Evolutionary conservation across 108 stramenopile genomes (phyloP), one percentile per base, ranked within the genome.

Genomic region (Discostella pseudostelligera): DNA sequence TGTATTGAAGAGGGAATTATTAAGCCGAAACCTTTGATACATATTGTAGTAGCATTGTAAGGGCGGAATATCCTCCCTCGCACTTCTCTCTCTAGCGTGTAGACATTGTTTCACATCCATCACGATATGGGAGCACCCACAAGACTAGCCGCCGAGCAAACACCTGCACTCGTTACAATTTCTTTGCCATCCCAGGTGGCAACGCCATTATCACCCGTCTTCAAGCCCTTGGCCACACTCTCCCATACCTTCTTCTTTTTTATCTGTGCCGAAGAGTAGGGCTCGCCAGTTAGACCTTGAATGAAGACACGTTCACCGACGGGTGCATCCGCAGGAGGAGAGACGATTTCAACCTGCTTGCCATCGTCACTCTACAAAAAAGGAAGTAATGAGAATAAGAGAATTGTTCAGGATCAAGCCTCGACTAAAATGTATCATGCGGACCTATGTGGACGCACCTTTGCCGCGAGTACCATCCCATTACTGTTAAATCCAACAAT

Each of bases 401-500:
- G n/a, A n/a, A 21, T 49, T 37, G 42, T 49, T 37, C 3, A 46
- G 25, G 1, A 14, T 13, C 2, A 60, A 37, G 19, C 1, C 22
- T 35, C n/a, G n/a, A n/a, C n/a, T 11, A 16, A 6, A 54, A 2
- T 58, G 26, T 25, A 26, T 8, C 14, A 56, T 14, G 3, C 25
- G 51, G 55, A 56, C 42, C 4, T 3, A 10, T 20, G n/a, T 26
- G 10, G 39, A 58, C 74, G 36, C 58, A 71, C 78, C 66, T 90
- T 92, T 22, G 93, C 93, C 5, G 93, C 93, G 39, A 95, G 84
- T 25, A 95, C 93, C 93, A 95, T 95, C 17, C 94, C 94, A 55
- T 89, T 82, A 62, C 88, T 89, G 28, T 43, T 67, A 66, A 95
- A 93, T 0, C 88, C 94, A 32, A 93, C 81, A 75, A 97, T 92